These are phyloP conservation scores for Apostasia shenzhenica DNA, from an alignment of 106 monocot species.

Conservation along the genomic window DNA sequence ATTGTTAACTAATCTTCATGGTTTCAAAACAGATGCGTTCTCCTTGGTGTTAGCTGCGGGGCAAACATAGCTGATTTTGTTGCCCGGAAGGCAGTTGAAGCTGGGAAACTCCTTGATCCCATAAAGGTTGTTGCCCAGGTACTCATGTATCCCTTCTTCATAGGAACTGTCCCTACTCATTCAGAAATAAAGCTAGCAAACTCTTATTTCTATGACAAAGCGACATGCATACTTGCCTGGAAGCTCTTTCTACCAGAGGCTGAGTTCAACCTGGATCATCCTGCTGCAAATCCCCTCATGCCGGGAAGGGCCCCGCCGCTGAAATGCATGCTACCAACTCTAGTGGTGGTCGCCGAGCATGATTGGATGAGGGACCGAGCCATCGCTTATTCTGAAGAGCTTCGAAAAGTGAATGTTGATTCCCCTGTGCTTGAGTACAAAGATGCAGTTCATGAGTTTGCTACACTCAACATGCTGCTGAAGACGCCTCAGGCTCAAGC, in stretches of 20 bases:
- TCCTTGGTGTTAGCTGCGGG: slow-evolving; percentile 58
- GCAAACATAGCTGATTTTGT: slow-evolving; percentile 62
- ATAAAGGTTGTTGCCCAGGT: slow-evolving; percentile 65
- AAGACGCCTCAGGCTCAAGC: slow-evolving; percentile 66
- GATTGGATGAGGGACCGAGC: slow-evolving; percentile 72
- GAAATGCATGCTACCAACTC: slow-evolving; percentile 58
- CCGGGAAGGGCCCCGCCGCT: slow-evolving; percentile 33
- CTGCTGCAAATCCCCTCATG: slow-evolving; percentile 51
- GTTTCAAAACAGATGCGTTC: slow-evolving; percentile 40
- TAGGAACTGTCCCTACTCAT: slow-evolving; percentile 43
- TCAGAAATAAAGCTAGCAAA: slow-evolving; percentile 65
- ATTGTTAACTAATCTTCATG: no score
- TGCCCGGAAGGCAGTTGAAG: slow-evolving; percentile 53
- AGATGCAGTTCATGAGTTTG: slow-evolving; percentile 61
- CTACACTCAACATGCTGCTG: slow-evolving; percentile 56
- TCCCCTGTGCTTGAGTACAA: slow-evolving; percentile 67
- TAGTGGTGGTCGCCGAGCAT: slow-evolving; percentile 52
- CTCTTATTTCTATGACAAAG: slow-evolving; percentile 63
- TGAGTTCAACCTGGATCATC: slow-evolving; percentile 55
- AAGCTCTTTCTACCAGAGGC: slow-evolving; percentile 49
- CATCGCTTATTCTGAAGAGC: slow-evolving; percentile 64
- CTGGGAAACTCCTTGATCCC: slow-evolving; percentile 40
- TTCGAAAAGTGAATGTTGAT: slow-evolving; percentile 59
- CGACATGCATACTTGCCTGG: slow-evolving; percentile 57
- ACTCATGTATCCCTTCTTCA: slow-evolving; percentile 64